phyloP scores from a whole-genome alignment of 2,329 filamentous ascomycete genomes.

The Colletotrichum ledebouriae region DNA sequence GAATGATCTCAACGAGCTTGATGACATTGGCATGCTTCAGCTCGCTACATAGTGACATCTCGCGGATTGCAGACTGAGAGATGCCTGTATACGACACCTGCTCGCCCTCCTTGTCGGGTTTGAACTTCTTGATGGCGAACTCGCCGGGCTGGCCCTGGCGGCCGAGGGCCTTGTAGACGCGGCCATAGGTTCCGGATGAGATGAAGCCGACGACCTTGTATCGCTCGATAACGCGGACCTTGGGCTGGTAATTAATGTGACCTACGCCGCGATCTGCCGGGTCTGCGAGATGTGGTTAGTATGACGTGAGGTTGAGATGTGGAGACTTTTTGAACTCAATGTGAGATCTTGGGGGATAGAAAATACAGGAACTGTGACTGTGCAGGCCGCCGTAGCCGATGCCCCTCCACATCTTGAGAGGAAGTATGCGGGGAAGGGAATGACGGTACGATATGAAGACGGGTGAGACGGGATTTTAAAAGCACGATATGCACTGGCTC shows the following conservation, averaged over 20 bases:
- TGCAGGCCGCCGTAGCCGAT: conserved; percentile 43
- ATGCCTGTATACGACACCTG: conserved; percentile 95
- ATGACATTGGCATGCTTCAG: conserved; percentile 91
- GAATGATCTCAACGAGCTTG: conserved; percentile 91
- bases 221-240: conserved; percentile 89
- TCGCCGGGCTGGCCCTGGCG: conserved; percentile 81
- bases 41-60: conserved; percentile 97
- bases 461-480: conserved; percentile 4
- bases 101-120: conserved; percentile 98
- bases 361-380: conserved; percentile 42
- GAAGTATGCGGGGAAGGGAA: conserved; percentile 10
- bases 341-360: conserved; percentile 19
- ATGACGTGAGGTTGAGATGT: conserved; percentile 41
- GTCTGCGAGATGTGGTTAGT: conserved; percentile 62
- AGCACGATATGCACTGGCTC: conserved; percentile 37
- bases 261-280: conserved; percentile 63
- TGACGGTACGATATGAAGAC: not conserved
- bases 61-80: conserved; percentile 94
- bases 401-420: conserved; percentile 42
- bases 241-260: conserved; percentile 73
- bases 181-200: conserved; percentile 96
- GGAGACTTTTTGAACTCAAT: conserved; percentile 7
- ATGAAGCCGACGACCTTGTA: conserved; percentile 99
- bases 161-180: conserved; percentile 94
- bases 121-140: conserved; percentile 99